These are phyloP conservation scores for Nadsonia commutata DNA, from an alignment of 1,139 yeast species.

Conservation along the genomic window DNA sequence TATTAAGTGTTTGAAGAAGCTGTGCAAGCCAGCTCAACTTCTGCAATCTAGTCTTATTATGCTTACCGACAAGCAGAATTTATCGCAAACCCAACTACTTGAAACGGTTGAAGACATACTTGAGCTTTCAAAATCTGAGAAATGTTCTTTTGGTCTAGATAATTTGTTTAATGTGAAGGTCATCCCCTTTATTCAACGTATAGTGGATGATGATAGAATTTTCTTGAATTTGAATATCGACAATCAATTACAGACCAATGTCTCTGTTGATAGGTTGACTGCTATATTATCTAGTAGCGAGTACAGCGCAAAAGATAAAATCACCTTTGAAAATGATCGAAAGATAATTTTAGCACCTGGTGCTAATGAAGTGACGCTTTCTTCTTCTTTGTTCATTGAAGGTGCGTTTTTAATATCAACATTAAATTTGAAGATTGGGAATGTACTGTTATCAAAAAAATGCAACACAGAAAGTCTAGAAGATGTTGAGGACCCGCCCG, in stretches of 20 bases:
- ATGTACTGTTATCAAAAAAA: neutral
- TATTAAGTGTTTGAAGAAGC: slow-evolving; percentile 48
- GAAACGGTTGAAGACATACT: slow-evolving; percentile 9
- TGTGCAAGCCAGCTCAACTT: slow-evolving; percentile 13
- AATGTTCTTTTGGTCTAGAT: neutral
- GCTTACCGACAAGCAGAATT: slow-evolving; percentile 3
- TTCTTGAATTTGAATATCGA: slow-evolving; percentile 5
- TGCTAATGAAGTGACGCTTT: neutral
- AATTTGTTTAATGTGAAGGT: neutral
- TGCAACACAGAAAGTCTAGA: neutral
- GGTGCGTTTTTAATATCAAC: neutral
- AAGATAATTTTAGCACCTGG: neutral
- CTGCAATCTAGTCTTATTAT: neutral
- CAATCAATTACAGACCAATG: slow-evolving; percentile 6
- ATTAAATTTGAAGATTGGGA: neutral
- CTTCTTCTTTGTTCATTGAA: neutral
- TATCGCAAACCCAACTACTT: slow-evolving; percentile 5
- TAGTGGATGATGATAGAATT: neutral
- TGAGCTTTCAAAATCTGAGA: slow-evolving; percentile 2
- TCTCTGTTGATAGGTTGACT: slow-evolving; percentile 4
- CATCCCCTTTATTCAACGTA: neutral
- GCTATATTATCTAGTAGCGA: neutral
- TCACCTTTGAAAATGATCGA: neutral
- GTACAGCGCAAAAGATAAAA: neutral
- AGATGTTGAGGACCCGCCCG: neutral